These are phyloP conservation scores for Kandelia obovata DNA, from an alignment of 345 rosid species.

Conservation along the genomic window DNA sequence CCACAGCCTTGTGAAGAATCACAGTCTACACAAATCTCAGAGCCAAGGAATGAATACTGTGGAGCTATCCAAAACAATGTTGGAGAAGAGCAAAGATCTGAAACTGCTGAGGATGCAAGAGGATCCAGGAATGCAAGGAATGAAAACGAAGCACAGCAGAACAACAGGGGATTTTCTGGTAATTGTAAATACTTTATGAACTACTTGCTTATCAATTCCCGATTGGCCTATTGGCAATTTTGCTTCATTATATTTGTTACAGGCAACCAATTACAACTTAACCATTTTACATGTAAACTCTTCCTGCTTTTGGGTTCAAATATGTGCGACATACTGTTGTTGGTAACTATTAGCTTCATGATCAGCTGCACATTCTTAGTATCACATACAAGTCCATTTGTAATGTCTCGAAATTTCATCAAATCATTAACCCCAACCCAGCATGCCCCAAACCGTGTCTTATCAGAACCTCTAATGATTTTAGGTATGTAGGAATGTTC, in stretches of 20 bases:
- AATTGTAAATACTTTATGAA: slow-evolving; percentile 1
- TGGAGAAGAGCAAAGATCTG: slow-evolving; percentile 20
- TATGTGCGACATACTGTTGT: background rate
- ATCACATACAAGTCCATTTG: too few species aligned
- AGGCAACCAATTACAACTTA: background rate
- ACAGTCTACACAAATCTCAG: slow-evolving; percentile 13
- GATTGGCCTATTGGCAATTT: background rate
- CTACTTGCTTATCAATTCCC: background rate
- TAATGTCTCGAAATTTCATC: too few species aligned
- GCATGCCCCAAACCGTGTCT: too few species aligned
- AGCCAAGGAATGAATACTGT: slow-evolving; percentile 21
- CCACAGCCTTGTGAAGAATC: slow-evolving; percentile 26
- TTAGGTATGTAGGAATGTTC: background rate
- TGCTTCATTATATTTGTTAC: background rate
- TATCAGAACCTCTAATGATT: background rate
- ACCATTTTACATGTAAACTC: background rate
- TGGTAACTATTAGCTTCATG: background rate
- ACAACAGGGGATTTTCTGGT: slow-evolving; percentile 25
- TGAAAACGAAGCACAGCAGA: slow-evolving; percentile 16
- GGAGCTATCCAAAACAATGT: background rate
- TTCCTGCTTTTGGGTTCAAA: too few species aligned
- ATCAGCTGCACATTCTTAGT: too few species aligned
- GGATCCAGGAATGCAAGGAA: slow-evolving; percentile 12
- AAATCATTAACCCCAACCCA: too few species aligned
- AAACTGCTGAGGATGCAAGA: slow-evolving; percentile 13